Conservation (phyloP, 768 basidiomycete genomes). For the Mycena pura region DNA sequence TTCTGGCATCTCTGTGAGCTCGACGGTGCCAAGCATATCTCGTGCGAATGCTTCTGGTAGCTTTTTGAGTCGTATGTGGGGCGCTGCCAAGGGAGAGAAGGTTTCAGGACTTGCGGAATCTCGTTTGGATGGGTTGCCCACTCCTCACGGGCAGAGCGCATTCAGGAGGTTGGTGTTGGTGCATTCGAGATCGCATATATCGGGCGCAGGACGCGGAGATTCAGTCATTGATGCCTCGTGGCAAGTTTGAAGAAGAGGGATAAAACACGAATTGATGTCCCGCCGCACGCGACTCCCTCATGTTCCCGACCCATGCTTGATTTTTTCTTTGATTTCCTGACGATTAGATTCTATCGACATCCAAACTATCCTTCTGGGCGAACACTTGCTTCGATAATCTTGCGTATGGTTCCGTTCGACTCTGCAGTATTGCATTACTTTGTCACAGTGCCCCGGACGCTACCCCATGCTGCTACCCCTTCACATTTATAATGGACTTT, state of each 20-base stretch:
- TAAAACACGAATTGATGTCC: not conserved
- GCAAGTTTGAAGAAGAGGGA: conserved; percentile 21
- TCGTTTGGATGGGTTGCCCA: conserved; percentile 22
- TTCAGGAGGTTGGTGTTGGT: conserved; percentile 40
- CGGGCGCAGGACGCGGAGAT: conserved; percentile 18
- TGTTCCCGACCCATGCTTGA: conserved; percentile 14
- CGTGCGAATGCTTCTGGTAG: conserved; percentile 46
- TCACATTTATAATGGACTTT: not conserved
- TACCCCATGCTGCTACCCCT: conserved; percentile 18
- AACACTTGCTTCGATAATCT: conserved; percentile 15
- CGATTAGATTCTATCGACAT: not conserved
- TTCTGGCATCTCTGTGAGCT: conserved; percentile 33
- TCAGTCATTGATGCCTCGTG: conserved; percentile 17
- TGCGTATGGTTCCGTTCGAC: too few relatives aligned
- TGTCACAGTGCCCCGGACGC: too few relatives aligned
- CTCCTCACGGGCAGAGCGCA: conserved; percentile 28
- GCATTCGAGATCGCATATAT: conserved; percentile 32
- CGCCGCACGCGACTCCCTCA: conserved; percentile 2
- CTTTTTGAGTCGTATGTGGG: conserved; percentile 81
- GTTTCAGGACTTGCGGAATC: conserved; percentile 20
- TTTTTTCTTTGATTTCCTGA: conserved; percentile 9
- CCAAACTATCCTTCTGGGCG: not conserved
- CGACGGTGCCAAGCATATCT: conserved; percentile 46
- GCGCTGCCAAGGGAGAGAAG: conserved; percentile 53
- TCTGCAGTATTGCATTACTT: too few relatives aligned